Base-by-base conservation (phyloP, 176 grass and related monocot species). In the Oryza rufipogon region DNA sequence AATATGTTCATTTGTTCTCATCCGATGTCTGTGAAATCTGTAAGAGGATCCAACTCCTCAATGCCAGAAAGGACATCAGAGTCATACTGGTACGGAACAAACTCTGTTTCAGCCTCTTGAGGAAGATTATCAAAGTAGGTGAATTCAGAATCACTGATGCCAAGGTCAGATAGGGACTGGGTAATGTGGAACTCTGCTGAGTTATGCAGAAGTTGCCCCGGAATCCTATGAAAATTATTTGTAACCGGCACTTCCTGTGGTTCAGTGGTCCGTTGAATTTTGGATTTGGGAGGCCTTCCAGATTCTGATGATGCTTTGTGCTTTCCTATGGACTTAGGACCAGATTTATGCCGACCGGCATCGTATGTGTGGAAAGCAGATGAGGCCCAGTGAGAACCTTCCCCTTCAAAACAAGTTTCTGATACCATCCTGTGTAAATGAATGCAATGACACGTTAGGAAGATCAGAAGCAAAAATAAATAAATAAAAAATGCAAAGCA, bases 351-450 rank as follows among this genome's bases (percentile, higher is more conserved):
- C 41, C 88, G 80, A 69, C 41, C 68, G 7, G 63, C 11, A 70
- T 91, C 91, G 64, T 34, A 76, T 76, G 83, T 66, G 19, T 91
- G 86, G 84, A 99, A 96, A 84, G 91, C 88, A 71, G 91, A 89
- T 87, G 73, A 90, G 78, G 93, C 91, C 97, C 97, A 94, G 71
- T 75, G 77, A 68, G 71, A 95, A 39, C 97, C 90, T 75, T 96
- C 97, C 82, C 97, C 93, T 81, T 96, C 93, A 64, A 92, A 80
- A 84, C 91, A 99, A 77, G 88, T 88, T 91, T 89, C 88, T 46
- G 93, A 94, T 83, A 91, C 90, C 76, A 92, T 56, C 82, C 97
- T 99, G 87, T 74, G 86, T 78, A 64, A 2, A 85, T 76, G 13
- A 68, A 87, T 67, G 60, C 56, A 90, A 89, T 71, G 28, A 26